Conservation (phyloP, 2,329 filamentous ascomycete species). For the Epichloe hybrida region DNA sequence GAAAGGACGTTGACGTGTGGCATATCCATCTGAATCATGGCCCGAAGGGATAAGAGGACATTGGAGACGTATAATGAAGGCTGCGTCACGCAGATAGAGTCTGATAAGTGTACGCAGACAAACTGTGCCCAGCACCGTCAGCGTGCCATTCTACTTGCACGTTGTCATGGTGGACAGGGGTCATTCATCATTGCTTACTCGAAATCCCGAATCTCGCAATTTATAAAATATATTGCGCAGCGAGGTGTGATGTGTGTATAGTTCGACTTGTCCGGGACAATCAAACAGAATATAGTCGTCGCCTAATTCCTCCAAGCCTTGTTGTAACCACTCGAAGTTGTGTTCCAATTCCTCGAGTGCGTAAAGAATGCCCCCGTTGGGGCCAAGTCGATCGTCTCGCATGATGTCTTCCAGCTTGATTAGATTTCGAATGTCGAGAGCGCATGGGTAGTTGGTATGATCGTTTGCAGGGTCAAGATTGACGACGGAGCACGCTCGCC, state of each 20-base stretch:
- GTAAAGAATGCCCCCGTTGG: slow-evolving; percentile 85
- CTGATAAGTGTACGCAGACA: slow-evolving; percentile 83
- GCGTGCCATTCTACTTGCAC: not conserved
- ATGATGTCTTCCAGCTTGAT: slow-evolving; percentile 92
- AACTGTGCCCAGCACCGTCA: slow-evolving; percentile 41
- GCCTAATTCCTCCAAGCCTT: slow-evolving; percentile 63
- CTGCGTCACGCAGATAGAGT: slow-evolving; percentile 84
- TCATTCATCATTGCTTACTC: slow-evolving; percentile 39
- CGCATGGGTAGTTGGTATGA: slow-evolving; percentile 73
- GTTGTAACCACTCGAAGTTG: slow-evolving; percentile 84
- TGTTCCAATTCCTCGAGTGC: slow-evolving; percentile 90
- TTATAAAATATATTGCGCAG: slow-evolving; percentile 83
- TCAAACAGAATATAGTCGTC: slow-evolving; percentile 94
- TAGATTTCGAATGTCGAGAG: slow-evolving; percentile 78
- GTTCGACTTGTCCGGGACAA: slow-evolving; percentile 90
- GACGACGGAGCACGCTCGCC: slow-evolving; percentile 84
- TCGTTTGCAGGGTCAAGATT: slow-evolving; percentile 98
- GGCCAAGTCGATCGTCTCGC: slow-evolving; percentile 77
- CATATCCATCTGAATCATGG: slow-evolving; percentile 97
- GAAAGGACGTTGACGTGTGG: slow-evolving; percentile 92
- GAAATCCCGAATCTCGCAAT: slow-evolving; percentile 81
- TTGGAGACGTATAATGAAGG: slow-evolving; percentile 93
- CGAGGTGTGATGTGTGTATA: slow-evolving; percentile 91
- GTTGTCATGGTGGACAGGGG: not conserved
- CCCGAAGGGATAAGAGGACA: slow-evolving; percentile 79